These are phyloP conservation scores for Diaporthe aspalathi DNA, from an alignment of 2,329 filamentous ascomycete genomes.

Conservation along the genomic window DNA sequence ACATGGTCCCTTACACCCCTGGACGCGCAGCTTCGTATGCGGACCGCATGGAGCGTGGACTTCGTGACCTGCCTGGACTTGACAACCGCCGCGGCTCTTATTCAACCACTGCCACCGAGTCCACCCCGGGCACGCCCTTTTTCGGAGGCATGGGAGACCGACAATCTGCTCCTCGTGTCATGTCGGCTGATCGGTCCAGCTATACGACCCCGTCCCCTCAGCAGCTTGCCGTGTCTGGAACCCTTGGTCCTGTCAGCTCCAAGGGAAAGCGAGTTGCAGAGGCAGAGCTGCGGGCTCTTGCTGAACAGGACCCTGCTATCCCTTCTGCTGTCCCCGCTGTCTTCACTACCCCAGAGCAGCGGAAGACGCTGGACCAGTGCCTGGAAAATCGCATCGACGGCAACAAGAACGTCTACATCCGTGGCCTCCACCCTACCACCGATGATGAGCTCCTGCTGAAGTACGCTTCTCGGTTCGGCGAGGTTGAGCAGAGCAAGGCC, in stretches of 20 bases:
- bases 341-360: conserved; percentile 84
- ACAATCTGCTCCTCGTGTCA: conserved; percentile 69
- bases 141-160: conserved; percentile 69
- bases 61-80: conserved; percentile 68
- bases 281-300: conserved; percentile 70
- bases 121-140: conserved; percentile 73
- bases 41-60: conserved; percentile 59
- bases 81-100: conserved; percentile 76
- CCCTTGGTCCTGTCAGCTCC: conserved; percentile 53
- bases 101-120: conserved; percentile 70
- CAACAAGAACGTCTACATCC: conserved; percentile 98
- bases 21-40: conserved; percentile 58
- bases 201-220: conserved; percentile 77
- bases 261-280: conserved; percentile 58
- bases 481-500: conserved; percentile 96
- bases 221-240: conserved; percentile 59
- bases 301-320: conserved; percentile 82
- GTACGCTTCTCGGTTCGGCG: conserved; percentile 89
- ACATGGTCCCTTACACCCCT: conserved; percentile 64
- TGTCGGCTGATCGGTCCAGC: conserved; percentile 69
- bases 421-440: conserved; percentile 93
- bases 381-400: conserved; percentile 91
- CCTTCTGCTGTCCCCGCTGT: conserved; percentile 91
- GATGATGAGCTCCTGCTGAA: conserved; percentile 88
- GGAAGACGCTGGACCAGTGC: conserved; percentile 92